Evolutionary conservation across 441 rosid genomes (phyloP).

Genomic region (Eutrema salsugineum): DNA sequence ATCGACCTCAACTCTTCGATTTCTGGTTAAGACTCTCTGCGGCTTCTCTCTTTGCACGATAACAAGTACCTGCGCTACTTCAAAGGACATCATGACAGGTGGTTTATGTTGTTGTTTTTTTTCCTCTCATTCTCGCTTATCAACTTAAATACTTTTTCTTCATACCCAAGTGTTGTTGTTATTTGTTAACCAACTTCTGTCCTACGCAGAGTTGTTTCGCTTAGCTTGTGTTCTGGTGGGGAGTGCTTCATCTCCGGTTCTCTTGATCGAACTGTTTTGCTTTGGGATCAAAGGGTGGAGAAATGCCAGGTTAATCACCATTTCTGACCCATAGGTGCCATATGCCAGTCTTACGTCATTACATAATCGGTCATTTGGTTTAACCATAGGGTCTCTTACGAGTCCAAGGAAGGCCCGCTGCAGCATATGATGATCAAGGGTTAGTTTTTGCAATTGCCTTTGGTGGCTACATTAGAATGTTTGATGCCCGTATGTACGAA

Average conservation of each 20-base stretch:
- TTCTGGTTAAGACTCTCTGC: constrained; percentile 66
- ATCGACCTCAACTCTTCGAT: neutral
- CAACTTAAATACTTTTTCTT: neutral
- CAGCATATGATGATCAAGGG: constrained; percentile 95
- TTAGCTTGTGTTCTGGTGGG: constrained; percentile 80
- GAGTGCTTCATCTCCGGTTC: constrained; percentile 94
- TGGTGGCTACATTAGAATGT: constrained; percentile 91
- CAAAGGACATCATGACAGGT: constrained; percentile 98
- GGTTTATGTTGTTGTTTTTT: constrained; percentile 18
- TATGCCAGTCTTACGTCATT: neutral
- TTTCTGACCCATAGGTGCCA: neutral
- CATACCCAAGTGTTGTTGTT: neutral
- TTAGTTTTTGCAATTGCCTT: constrained; percentile 84
- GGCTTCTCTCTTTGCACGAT: constrained; percentile 92
- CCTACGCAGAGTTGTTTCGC: constrained; percentile 74
- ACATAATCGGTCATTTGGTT: neutral
- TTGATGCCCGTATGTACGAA: constrained; percentile 85
- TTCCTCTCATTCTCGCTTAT: neutral
- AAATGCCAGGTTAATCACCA: constrained; percentile 72
- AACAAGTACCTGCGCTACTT: constrained; percentile 96
- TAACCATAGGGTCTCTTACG: constrained; percentile 67
- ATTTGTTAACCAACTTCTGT: neutral
- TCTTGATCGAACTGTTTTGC: constrained; percentile 90
- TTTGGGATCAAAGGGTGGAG: constrained; percentile 97
- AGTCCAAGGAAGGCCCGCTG: constrained; percentile 96